Percentiles rank a stretch among this genome's conserved stretches.
phyloP scores from a whole-genome alignment of 345 rosid genomes.

The Linum lewisii region DNA sequence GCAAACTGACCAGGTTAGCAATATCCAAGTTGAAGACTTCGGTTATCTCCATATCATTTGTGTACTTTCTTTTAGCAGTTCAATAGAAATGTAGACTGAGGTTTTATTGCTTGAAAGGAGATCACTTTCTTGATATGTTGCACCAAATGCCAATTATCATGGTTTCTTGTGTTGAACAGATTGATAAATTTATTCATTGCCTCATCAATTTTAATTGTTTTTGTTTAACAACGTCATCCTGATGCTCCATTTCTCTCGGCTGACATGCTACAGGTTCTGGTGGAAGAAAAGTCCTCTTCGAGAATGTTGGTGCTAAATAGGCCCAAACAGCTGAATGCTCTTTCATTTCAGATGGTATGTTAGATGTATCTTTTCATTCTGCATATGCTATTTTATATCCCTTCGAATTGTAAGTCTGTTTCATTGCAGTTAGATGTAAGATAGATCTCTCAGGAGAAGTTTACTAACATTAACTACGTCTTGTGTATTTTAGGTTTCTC shows the following conservation, averaged over 20 bases:
- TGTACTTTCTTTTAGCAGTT: no score
- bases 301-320: slow-evolving; percentile 57
- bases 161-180: no score
- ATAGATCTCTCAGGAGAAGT: background rate
- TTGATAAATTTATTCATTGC: no score
- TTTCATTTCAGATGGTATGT: slow-evolving; percentile 46
- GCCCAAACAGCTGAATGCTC: slow-evolving; percentile 67
- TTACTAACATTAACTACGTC: background rate
- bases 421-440: background rate
- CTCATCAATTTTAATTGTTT: no score
- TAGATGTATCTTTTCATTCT: background rate
- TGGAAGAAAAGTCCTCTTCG: slow-evolving; percentile 38
- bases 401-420: background rate
- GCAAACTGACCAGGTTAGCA: no score
- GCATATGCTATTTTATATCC: background rate
- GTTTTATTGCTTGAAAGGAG: no score
- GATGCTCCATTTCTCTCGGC: background rate
- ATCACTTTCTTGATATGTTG: no score
- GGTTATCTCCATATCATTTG: no score
- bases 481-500: slow-evolving; percentile 34
- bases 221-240: no score
- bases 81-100: no score
- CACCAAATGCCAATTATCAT: no score
- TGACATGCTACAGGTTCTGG: slow-evolving; percentile 35
- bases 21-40: no score